phyloP scores from a whole-genome alignment of 352 stramenopile genomes.

The Phytopythium aichiense region DNA sequence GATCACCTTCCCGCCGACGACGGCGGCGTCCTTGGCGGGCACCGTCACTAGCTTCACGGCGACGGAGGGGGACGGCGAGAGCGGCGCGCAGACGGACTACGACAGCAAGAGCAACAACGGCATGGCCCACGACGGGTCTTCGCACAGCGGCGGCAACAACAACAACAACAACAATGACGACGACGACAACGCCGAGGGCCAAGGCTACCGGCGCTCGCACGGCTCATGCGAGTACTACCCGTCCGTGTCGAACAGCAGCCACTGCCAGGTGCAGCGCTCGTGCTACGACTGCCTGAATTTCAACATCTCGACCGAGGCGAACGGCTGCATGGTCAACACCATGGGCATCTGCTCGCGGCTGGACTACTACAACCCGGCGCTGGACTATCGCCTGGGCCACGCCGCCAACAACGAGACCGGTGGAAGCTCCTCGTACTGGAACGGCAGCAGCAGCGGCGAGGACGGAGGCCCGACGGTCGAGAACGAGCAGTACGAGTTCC shows the following conservation, averaged over 20 bases:
- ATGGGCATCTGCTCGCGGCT: constrained; percentile 14
- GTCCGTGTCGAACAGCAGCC: constrained; percentile 20
- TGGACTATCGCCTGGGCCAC: constrained; percentile 27
- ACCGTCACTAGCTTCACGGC: neutral
- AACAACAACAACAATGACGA: constrained; percentile 2
- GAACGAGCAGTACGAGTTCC: constrained; percentile 26
- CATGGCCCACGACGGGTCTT: constrained; percentile 1
- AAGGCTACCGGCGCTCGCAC: constrained; percentile 27
- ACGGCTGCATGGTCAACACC: constrained; percentile 35
- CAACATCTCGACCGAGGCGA: constrained; percentile 24
- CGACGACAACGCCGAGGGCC: constrained; percentile 1
- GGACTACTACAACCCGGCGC: constrained; percentile 8
- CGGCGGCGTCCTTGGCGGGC: constrained; percentile 2
- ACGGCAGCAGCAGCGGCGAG: constrained; percentile 12
- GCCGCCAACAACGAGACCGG: constrained; percentile 21
- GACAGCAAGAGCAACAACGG: constrained; percentile 10
- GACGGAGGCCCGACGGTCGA: constrained; percentile 7
- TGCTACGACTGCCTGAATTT: constrained; percentile 58
- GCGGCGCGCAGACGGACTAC: neutral
- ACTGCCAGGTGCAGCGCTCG: constrained; percentile 33
- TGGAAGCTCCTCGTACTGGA: constrained; percentile 9
- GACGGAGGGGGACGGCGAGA: neutral
- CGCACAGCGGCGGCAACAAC: constrained; percentile 2
- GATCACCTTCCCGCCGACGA: constrained; percentile 19
- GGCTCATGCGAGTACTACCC: constrained; percentile 38